Evolutionary conservation across 2,329 filamentous ascomycete genomes (phyloP).

Genomic region (Verticillium isaacii): DNA sequence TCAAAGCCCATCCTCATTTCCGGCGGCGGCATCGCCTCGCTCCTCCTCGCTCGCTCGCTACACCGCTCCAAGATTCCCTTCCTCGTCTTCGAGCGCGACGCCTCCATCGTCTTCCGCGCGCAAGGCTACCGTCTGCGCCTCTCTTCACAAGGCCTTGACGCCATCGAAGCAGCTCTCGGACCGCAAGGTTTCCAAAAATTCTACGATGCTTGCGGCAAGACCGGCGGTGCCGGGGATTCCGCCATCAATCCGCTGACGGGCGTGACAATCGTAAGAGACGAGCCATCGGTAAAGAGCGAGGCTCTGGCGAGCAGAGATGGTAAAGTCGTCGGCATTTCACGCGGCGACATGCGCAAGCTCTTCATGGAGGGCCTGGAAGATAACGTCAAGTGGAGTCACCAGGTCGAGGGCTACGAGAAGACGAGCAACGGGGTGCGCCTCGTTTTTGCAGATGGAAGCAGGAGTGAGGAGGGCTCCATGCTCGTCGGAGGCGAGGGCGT

Average conservation of each 20-base stretch:
- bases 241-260: conserved; percentile 50
- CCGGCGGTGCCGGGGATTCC: conserved; percentile 48
- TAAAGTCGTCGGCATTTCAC: conserved; percentile 56
- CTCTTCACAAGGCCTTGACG: conserved; percentile 45
- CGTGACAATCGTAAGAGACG: conserved; percentile 25
- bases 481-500: conserved; percentile 60
- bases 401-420: conserved; percentile 55
- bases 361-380: conserved; percentile 54
- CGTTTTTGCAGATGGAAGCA: conserved; percentile 55
- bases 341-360: conserved; percentile 57
- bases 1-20: conserved; percentile 31
- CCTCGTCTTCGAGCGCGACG: conserved; percentile 52
- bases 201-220: conserved; percentile 56
- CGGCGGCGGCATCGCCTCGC: conserved; percentile 37
- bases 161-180: conserved; percentile 52
- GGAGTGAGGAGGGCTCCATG: conserved; percentile 53
- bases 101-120: conserved; percentile 45
- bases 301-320: conserved; percentile 46
- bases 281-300: conserved; percentile 18
- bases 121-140: conserved; percentile 60
- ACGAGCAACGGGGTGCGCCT: conserved; percentile 49
- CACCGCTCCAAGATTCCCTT: conserved; percentile 40
- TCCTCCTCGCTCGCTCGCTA: conserved; percentile 39
- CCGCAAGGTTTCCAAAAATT: conserved; percentile 44
- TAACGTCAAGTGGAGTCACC: conserved; percentile 48